Base-by-base conservation (phyloP, 2,329 filamentous ascomycete species). In the Trichoderma sp. region DNA sequence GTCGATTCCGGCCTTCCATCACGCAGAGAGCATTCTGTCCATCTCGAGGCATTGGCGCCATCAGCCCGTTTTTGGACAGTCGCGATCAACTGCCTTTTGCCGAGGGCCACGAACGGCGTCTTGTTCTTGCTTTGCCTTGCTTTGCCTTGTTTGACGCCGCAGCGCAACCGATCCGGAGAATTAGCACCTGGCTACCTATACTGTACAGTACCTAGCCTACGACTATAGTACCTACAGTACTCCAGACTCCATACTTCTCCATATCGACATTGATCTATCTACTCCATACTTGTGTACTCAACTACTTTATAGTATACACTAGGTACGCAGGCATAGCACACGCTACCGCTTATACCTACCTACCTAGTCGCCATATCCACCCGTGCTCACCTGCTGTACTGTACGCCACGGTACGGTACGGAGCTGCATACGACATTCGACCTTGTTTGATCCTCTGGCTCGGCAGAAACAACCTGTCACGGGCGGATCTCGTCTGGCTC, bases 1-100 rank as follows among this genome's bases (percentile, higher is more conserved):
- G 37, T 66, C 54, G 63, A 58, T 66, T 66, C 63, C 63, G 52
- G 63, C 63, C 28, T 21, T 49, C 18, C 46, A 49, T 24, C n/a
- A 30, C 54, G n/a, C n/a, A 18, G 14, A 18, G 14, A 46, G 26
- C 32, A n/a, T 39, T 49, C 18, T 64, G 49, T 58, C 37, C 24
- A 64, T 64, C 54, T 39, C 43, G 28, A 60, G 26, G 49, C 60
- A 64, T 55, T 55, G 60, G 49, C 60, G 60, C 60, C 39, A 43
- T 43, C 39, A n/a, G 18, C 39, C 16, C 39, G 32, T 43, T 43
- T 8, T 8, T n/a, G 39, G 39, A n/a, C 39, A 43, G 39, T n/a
- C 39, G 4, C 18, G 7, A 18, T n/a, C 39, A 43, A 43, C 39
- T 43, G 39, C 39, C 39, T 43, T 43, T 43, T 43, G 39, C 39